Evolutionary conservation across 108 stramenopile genomes (phyloP).

Genomic region (Licmophora abbreviata): DNA sequence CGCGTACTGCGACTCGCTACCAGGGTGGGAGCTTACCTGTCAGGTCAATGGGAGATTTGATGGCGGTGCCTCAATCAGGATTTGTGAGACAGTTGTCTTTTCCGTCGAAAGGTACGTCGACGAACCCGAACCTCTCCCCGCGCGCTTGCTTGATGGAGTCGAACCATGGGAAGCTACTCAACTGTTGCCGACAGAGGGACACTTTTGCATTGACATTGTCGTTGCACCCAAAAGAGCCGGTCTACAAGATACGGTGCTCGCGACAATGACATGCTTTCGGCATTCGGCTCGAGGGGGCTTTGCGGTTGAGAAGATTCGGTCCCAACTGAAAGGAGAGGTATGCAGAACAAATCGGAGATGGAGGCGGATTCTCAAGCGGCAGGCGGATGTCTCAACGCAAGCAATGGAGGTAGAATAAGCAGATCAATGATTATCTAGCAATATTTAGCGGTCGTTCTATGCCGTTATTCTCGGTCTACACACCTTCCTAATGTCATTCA

Average conservation of each 20-base stretch:
- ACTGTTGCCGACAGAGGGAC: constrained; percentile 46
- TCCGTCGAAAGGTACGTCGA: constrained; percentile 13
- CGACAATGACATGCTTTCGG: constrained; percentile 34
- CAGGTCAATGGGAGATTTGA: constrained; percentile 16
- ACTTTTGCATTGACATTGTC: constrained; percentile 43
- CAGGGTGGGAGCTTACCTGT: no score
- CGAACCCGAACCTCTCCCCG: constrained; percentile 9
- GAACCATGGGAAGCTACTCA: neutral
- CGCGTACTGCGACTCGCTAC: constrained; percentile 21
- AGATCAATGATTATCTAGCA: no score
- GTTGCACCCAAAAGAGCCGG: constrained; percentile 1
- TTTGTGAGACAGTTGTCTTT: constrained; percentile 12
- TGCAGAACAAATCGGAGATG: constrained; percentile 68
- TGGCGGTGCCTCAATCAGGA: neutral
- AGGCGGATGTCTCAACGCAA: neutral
- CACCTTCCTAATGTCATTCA: constrained; percentile 59
- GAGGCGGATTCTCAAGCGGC: constrained; percentile 40
- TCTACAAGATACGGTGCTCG: constrained; percentile 10
- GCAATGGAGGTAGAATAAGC: no score
- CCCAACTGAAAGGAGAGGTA: constrained; percentile 54
- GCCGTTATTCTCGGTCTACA: neutral
- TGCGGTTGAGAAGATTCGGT: constrained; percentile 44
- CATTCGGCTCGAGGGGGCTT: constrained; percentile 43
- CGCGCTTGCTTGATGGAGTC: neutral
- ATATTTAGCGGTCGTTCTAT: no score